phyloP scores from a whole-genome alignment of 371 early-diverging fungal genomes.

The Saksenaea oblongispora region DNA sequence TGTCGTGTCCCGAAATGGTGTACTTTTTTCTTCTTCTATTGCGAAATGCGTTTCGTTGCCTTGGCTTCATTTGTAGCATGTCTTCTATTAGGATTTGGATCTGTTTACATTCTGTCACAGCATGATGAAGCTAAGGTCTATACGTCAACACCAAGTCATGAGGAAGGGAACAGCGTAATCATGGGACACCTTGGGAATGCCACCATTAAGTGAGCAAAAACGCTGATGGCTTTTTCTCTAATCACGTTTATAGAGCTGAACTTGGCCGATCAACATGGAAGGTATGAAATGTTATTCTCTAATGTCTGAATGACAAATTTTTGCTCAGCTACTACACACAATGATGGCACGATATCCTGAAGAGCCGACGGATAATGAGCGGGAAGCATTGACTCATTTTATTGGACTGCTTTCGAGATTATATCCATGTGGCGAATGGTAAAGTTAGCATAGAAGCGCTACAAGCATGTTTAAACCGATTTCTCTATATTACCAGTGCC shows the following conservation, averaged over 20 bases:
- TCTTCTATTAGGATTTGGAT: background rate
- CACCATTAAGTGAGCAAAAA: slow-evolving; percentile 66
- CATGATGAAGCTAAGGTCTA: background rate
- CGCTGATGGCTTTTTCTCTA: background rate
- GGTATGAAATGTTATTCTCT: slow-evolving; percentile 22
- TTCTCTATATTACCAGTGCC: slow-evolving; percentile 59
- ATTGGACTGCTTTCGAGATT: slow-evolving; percentile 84
- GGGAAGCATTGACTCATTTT: slow-evolving; percentile 78
- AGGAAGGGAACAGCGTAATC: slow-evolving; percentile 44
- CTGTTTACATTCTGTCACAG: background rate
- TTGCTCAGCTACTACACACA: slow-evolving; percentile 84
- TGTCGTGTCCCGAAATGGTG: too few relatives aligned
- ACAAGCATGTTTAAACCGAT: background rate
- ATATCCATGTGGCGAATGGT: slow-evolving; percentile 99
- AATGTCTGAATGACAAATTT: background rate
- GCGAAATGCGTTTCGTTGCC: background rate
- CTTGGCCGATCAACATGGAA: slow-evolving; percentile 85
- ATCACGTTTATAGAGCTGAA: slow-evolving; percentile 63
- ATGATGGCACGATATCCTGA: slow-evolving; percentile 95
- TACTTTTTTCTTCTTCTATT: too few relatives aligned
- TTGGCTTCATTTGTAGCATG: background rate
- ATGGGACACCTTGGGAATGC: slow-evolving; percentile 84
- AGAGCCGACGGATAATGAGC: slow-evolving; percentile 80
- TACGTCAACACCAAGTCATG: background rate
- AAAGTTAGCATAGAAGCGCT: slow-evolving; percentile 14